phyloP scores from a whole-genome alignment of 305 asterid species.

The Solanum hybrid region DNA sequence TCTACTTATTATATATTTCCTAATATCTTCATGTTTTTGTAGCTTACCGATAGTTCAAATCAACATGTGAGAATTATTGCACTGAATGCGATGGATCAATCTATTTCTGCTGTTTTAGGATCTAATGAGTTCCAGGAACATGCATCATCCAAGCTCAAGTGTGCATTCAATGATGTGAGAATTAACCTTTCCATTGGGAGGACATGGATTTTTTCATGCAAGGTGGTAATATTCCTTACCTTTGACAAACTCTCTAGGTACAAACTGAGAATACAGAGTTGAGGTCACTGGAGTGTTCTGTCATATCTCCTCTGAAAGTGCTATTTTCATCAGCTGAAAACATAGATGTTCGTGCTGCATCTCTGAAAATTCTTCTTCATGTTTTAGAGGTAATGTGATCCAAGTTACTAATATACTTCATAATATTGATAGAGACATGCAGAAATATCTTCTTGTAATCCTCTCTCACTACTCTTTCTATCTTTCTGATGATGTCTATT shows the following conservation, averaged over 20 bases:
- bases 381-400: conserved; percentile 65
- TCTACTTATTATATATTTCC: conserved; percentile 3
- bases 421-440: neutral
- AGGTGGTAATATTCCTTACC: neutral
- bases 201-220: neutral
- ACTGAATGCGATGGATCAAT: conserved; percentile 84
- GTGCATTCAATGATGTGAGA: conserved; percentile 47
- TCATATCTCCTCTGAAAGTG: conserved; percentile 66
- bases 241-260: conserved; percentile 29
- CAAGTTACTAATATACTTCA: neutral
- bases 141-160: conserved; percentile 29
- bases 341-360: conserved; percentile 73
- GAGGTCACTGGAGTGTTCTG: conserved; percentile 78
- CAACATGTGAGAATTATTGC: conserved; percentile 65
- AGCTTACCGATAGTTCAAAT: conserved; percentile 83
- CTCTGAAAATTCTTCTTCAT: conserved; percentile 87
- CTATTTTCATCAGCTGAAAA: conserved; percentile 70
- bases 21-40: conserved; percentile 23
- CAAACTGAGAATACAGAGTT: conserved; percentile 36
- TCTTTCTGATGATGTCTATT: neutral
- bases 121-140: conserved; percentile 62
- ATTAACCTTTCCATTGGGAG: conserved; percentile 9
- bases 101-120: conserved; percentile 89
- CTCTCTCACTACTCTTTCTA: conserved; percentile 12
- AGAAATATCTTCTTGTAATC: neutral